Percentiles rank a stretch among this genome's conserved stretches.
phyloP scores from a whole-genome alignment of 2,329 filamentous ascomycete genomes.

The Huntiella savannae region DNA sequence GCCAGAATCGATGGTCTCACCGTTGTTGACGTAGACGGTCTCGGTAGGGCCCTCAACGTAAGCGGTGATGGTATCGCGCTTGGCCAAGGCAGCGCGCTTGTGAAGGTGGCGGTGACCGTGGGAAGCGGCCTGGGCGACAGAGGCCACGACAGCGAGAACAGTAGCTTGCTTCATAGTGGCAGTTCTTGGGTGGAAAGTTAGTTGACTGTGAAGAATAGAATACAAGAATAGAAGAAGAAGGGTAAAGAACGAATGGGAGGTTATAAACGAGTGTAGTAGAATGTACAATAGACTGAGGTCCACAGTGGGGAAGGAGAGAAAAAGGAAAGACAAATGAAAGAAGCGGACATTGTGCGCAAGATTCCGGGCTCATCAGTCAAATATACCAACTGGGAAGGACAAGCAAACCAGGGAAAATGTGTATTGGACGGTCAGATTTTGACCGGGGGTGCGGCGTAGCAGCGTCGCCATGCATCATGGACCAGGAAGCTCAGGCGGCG shows the following conservation, averaged over 20 bases:
- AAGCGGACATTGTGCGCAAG: neutral
- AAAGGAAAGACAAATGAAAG: neutral
- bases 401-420: no score
- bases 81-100: conserved; percentile 15
- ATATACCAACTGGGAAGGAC: no score
- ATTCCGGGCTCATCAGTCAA: no score
- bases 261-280: neutral
- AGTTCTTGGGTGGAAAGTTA: neutral
- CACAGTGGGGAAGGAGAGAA: neutral
- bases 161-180: conserved; percentile 10
- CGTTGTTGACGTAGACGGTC: conserved; percentile 51
- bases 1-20: conserved; percentile 33
- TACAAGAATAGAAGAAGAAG: neutral
- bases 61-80: conserved; percentile 31
- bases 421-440: no score
- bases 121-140: conserved; percentile 10
- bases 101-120: conserved; percentile 10
- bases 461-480: no score
- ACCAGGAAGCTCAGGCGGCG: no score
- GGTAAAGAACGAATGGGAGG: conserved; percentile 3
- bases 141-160: conserved; percentile 9
- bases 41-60: conserved; percentile 42
- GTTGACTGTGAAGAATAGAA: conserved; percentile 1
- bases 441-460: no score
- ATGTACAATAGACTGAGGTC: neutral